Base-by-base conservation (phyloP, 2,329 filamentous ascomycete genomes). In the Pseudogymnoascus sp. region DNA sequence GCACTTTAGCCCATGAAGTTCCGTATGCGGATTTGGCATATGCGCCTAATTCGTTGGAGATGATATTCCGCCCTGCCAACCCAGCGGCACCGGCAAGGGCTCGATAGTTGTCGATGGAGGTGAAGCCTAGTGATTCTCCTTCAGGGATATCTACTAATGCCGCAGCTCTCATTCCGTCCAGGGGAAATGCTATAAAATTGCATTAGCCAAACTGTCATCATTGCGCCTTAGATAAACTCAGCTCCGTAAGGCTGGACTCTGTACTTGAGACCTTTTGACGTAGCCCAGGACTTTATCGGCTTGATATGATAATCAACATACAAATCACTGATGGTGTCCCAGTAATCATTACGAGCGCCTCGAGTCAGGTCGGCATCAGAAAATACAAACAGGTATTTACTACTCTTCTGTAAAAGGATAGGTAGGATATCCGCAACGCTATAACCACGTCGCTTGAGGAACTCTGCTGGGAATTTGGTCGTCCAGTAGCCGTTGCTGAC, bases 1-100 rank as follows among this genome's bases (percentile, higher is more conserved):
- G 38, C 4, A 64, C 37, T 5, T 61, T 60, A 21, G 62, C 56
- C 62, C 62, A 64, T 28, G 62, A 61, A 44, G 53, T 64, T 38
- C 56, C 62, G 46, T 64, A 64, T 14, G 59, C 16, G 14, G 60
- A 40, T 50, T 64, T 61, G 25, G 56, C 34, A 25, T 64, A 60
- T 18, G 62, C 62, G 12, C 62, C 62, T 4, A 64, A 28, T 38
- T 64, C 62, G 28, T 38, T 64, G 23, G 62, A 61, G 50, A 50
- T 61, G 44, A 64, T 64, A 37, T 64, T 59, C 16, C 50, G 60
- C 37, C 61, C 25, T 18, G 40, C 62, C 59, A 64, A 61, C 38
- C 60, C 46, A 23, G 62, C 59, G 14, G 56, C 62, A 21, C 62
- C 62, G 5, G 56, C 62, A 59, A 64, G 60, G n/a, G 62, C 62